Evolutionary conservation across 495 filamentous ascomycete species (phyloP).

Genomic region (Usnea hakonensis): DNA sequence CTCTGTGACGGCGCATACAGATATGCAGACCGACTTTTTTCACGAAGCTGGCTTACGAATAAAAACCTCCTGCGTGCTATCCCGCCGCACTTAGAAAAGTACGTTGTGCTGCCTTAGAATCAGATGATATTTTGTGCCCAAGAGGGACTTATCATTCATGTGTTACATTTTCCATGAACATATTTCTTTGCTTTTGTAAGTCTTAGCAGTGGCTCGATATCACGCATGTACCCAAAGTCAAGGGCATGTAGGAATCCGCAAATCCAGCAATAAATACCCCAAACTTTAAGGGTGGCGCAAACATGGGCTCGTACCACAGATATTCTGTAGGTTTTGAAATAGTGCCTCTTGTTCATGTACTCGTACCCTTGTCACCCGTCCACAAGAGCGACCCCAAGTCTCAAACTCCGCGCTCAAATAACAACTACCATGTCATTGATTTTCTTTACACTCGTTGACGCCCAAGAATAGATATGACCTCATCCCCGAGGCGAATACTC

Average conservation of each 20-base stretch:
- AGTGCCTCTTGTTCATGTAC: neutral
- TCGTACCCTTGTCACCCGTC: neutral
- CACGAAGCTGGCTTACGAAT: slow-evolving; percentile 72
- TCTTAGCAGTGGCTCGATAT: neutral
- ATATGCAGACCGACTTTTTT: slow-evolving; percentile 92
- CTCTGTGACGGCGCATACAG: slow-evolving; percentile 93
- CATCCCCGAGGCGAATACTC: neutral
- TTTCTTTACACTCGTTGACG: neutral
- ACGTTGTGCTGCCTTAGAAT: slow-evolving; percentile 74
- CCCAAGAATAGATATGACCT: neutral
- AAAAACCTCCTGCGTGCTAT: slow-evolving; percentile 80
- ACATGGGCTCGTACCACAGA: neutral
- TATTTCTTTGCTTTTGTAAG: neutral
- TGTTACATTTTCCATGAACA: neutral
- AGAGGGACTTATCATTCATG: neutral
- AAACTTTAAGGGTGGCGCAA: neutral
- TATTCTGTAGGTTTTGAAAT: neutral
- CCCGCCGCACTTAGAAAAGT: slow-evolving; percentile 78
- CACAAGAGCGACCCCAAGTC: neutral
- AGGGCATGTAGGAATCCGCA: neutral
- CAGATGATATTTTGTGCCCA: neutral
- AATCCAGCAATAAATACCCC: too few species aligned
- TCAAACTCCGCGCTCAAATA: slow-evolving; percentile 1
- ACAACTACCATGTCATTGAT: neutral
- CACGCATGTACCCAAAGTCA: neutral